These are phyloP conservation scores for Tulasnella sp. DNA, from an alignment of 768 basidiomycete species.

Conservation along the genomic window DNA sequence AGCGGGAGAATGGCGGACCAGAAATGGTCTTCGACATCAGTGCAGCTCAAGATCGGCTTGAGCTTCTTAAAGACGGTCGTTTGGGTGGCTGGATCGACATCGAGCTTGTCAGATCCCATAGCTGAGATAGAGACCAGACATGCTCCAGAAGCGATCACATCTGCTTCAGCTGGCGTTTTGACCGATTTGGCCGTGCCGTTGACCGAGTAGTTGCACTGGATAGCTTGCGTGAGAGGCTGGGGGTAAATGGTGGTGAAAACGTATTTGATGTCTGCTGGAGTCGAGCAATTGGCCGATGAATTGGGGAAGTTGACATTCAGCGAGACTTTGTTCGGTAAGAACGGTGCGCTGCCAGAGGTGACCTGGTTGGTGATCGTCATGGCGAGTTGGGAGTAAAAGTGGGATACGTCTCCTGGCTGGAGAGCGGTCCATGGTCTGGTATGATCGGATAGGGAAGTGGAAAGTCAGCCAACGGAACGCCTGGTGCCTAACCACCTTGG, in stretches of 20 bases:
- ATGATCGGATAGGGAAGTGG: not conserved
- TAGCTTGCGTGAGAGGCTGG: not conserved
- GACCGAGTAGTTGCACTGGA: not conserved
- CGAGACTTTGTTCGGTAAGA: not conserved
- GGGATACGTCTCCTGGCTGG: not conserved
- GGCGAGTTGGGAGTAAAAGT: conserved; percentile 2
- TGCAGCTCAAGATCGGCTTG: not conserved
- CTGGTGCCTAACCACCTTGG: not conserved
- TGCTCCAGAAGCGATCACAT: not conserved
- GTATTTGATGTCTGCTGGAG: not conserved
- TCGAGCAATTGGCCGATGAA: not conserved
- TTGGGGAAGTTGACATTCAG: conserved; percentile 15
- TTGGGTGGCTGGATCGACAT: not conserved
- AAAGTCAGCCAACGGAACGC: not conserved
- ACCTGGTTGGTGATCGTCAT: not conserved
- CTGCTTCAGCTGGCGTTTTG: not conserved
- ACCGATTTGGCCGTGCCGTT: not conserved
- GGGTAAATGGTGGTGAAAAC: conserved; percentile 3
- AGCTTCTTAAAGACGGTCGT: not conserved
- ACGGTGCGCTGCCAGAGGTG: conserved; percentile 6
- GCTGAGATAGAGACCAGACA: conserved; percentile 10
- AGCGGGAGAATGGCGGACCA: too few relatives aligned
- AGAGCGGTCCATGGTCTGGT: not conserved
- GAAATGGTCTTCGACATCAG: too few relatives aligned
- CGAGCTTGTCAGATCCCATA: not conserved